Evolutionary conservation across 257 asterid genomes (phyloP).

Genomic region (Knoxia roxburghii): DNA sequence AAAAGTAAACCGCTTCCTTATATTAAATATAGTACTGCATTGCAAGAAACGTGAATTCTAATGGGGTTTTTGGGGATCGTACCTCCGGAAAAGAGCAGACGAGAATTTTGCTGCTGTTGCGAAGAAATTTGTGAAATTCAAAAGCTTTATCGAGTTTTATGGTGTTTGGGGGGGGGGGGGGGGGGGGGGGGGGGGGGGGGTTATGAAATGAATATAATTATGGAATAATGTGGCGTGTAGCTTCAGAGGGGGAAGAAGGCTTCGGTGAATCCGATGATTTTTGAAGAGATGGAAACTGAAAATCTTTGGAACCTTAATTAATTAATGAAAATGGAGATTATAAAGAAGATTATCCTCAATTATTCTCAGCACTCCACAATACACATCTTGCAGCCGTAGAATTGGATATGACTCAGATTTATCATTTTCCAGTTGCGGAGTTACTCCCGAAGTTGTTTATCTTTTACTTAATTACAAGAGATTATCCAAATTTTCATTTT

Average conservation of each 20-base stretch:
- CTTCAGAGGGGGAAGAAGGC: constrained; percentile 9
- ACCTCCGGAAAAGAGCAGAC: not conserved
- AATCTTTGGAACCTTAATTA: not conserved
- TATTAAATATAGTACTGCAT: not conserved
- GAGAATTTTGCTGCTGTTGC: not conserved
- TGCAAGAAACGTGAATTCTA: constrained; percentile 11
- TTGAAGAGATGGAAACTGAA: constrained; percentile 4
- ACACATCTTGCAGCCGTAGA: not conserved
- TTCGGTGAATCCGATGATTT: constrained; percentile 24
- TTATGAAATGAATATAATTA: no score
- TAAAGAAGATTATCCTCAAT: not conserved
- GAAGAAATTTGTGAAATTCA: not conserved
- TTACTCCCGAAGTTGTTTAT: not conserved
- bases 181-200: not conserved
- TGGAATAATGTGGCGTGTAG: not conserved
- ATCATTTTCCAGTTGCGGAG: not conserved
- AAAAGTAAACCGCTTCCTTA: not conserved
- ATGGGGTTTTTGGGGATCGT: not conserved
- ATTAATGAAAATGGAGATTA: not conserved
- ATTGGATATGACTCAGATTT: constrained; percentile 13
- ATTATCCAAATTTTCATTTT: no score
- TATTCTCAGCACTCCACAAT: no score
- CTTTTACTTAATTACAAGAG: no score
- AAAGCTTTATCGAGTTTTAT: not conserved
- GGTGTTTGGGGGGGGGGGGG: no score